These are phyloP conservation scores for Periconia sp. DNA, from an alignment of 2,329 filamentous ascomycete genomes.

Conservation along the genomic window DNA sequence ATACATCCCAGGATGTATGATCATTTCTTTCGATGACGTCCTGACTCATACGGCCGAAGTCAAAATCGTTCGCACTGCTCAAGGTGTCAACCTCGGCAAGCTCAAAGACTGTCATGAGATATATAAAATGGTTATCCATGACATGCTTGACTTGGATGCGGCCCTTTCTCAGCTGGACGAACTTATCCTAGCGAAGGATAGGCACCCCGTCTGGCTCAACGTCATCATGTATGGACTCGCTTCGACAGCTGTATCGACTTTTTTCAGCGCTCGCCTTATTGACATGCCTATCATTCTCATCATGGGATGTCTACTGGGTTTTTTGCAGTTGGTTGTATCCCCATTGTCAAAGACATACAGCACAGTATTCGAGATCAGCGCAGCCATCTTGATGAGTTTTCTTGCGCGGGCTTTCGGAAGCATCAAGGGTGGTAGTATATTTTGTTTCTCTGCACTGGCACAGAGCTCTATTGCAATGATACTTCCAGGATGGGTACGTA, in stretches of 20 bases:
- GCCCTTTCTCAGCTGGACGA: slow-evolving; percentile 67
- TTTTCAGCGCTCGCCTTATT: slow-evolving; percentile 76
- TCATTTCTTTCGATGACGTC: slow-evolving; percentile 81
- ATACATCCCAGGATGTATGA: slow-evolving; percentile 90
- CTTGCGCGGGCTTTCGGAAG: slow-evolving; percentile 55
- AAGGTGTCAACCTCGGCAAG: slow-evolving; percentile 75
- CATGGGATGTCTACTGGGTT: slow-evolving; percentile 73
- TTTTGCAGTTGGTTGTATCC: slow-evolving; percentile 76
- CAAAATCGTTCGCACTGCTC: slow-evolving; percentile 71
- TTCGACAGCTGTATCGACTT: slow-evolving; percentile 75
- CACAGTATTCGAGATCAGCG: slow-evolving; percentile 56
- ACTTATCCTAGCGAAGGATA: slow-evolving; percentile 64
- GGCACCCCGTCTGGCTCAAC: slow-evolving; percentile 54
- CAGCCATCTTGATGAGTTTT: slow-evolving; percentile 55
- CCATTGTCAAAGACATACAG: slow-evolving; percentile 73
- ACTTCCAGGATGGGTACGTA: slow-evolving; percentile 51
- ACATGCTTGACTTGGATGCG: slow-evolving; percentile 72
- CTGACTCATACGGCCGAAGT: slow-evolving; percentile 72
- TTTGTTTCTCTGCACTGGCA: slow-evolving; percentile 57
- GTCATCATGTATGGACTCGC: slow-evolving; percentile 77
- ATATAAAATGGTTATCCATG: slow-evolving; percentile 80
- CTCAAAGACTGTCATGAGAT: slow-evolving; percentile 76
- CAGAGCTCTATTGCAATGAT: slow-evolving; percentile 58
- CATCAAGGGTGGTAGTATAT: slow-evolving; percentile 48
- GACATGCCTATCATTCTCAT: slow-evolving; percentile 80